Evolutionary conservation across 108 stramenopile species (phyloP), one percentile per base, ranked within the genome.

Genomic region (Cylindrotheca fusiformis): DNA sequence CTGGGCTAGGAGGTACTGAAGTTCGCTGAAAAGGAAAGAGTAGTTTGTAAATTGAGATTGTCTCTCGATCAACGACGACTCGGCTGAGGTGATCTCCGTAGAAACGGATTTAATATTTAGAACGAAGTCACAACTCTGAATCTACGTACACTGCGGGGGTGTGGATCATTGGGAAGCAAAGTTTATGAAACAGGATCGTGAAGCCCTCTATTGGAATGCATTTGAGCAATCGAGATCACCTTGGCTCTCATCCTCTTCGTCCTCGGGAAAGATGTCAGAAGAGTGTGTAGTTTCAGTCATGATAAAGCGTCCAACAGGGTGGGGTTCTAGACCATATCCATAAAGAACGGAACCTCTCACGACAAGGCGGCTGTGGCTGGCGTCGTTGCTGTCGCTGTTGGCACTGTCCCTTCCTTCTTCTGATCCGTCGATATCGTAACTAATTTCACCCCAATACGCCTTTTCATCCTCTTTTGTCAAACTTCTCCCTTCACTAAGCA

Each of bases 271-370:
- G 29, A 67, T 62, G 29, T 54, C 56, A 4, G 28, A 17, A 10
- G 60, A 24, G 23, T 53, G 32, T 18, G 53, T 64, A 32, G 31
- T 32, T 66, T 84, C 76, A 10, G 65, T 72, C 84, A 92, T 84
- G 55, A 81, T 78, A 53, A 92, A 92, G 36, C 79, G 71, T 18
- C 71, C 90, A 1, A 88, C 73, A 22, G 87, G 80, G 31, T 60
- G 51, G 24, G 87, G 87, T 67, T 87, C 91, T 8, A 92, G 69
- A 10, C 87, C 87, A 68, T 73, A 78, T 8, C 91, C 91, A 48
- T 78, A 56, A 53, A 92, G 68, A 4, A 88, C 83, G 25, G 83
- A 74, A 8, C 87, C 87, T 20, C 82, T 57, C 32, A 92, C 80
- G 48, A 75, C 30, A 22, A 82, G 25, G 26, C 62, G 53, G 33